phyloP scores from a whole-genome alignment of 371 early-diverging fungal species.

The Mortierella sp. region DNA sequence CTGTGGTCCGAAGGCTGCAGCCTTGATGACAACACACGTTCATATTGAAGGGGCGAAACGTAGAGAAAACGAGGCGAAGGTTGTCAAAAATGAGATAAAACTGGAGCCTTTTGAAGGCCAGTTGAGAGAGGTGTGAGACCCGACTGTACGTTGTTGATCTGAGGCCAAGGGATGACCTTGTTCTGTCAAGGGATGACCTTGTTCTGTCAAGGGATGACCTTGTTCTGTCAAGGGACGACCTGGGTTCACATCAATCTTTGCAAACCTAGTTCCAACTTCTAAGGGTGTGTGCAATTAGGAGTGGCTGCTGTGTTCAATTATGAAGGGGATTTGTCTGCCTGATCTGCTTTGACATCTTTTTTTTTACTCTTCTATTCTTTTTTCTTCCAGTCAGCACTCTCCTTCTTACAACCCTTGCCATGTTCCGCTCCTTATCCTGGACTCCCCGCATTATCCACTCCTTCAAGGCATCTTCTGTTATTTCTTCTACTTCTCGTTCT shows the following conservation, averaged over 20 bases:
- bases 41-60: too few relatives aligned
- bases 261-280: too few relatives aligned
- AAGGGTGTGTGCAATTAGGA: neutral
- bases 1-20: too few relatives aligned
- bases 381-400: neutral
- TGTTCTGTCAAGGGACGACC: neutral
- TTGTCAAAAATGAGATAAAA: too few relatives aligned
- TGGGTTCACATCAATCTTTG: neutral
- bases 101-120: too few relatives aligned
- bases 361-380: neutral
- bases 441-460: slow-evolving; percentile 4
- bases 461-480: neutral
- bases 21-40: too few relatives aligned
- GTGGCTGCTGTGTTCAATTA: neutral
- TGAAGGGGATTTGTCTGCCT: neutral
- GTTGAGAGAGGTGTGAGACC: too few relatives aligned
- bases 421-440: slow-evolving; percentile 5
- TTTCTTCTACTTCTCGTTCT: neutral
- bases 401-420: neutral
- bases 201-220: neutral
- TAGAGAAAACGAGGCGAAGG: too few relatives aligned
- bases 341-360: neutral
- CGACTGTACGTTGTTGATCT: neutral
- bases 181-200: neutral
- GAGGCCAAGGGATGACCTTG: neutral